Conservation (phyloP, 192 early-diverging fungal species). For the Chytriomyces sp. region DNA sequence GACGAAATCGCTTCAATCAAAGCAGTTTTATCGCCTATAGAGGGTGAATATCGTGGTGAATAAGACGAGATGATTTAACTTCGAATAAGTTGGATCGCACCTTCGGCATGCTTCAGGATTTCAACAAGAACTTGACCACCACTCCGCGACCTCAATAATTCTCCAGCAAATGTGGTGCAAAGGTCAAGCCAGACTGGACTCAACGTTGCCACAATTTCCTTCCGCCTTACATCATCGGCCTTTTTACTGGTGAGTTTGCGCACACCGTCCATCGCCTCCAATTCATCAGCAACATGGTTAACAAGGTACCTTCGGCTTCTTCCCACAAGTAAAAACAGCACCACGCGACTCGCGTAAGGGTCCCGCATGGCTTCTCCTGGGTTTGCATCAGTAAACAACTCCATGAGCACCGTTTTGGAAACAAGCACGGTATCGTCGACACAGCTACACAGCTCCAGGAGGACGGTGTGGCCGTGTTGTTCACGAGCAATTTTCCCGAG, state of each 20-base stretch:
- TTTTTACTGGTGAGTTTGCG: slow-evolving; percentile 80
- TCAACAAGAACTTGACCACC: slow-evolving; percentile 70
- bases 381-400: slow-evolving; percentile 46
- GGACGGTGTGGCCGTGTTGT: slow-evolving; percentile 87
- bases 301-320: slow-evolving; percentile 67
- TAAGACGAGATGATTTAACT: too few relatives aligned
- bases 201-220: slow-evolving; percentile 71
- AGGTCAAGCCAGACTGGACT: slow-evolving; percentile 66
- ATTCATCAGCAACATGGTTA: slow-evolving; percentile 59
- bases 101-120: slow-evolving; percentile 39
- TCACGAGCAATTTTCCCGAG: slow-evolving; percentile 81
- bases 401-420: slow-evolving; percentile 71
- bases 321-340: slow-evolving; percentile 82
- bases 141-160: slow-evolving; percentile 68
- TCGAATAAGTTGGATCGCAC: slow-evolving; percentile 4
- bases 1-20: slow-evolving; percentile 37
- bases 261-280: slow-evolving; percentile 72
- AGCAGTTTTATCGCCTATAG: slow-evolving; percentile 35
- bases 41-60: background rate
- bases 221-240: slow-evolving; percentile 67
- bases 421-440: slow-evolving; percentile 93
- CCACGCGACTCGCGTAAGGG: slow-evolving; percentile 78
- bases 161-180: slow-evolving; percentile 55
- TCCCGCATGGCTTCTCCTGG: slow-evolving; percentile 61
- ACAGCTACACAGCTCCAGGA: slow-evolving; percentile 82